These are phyloP conservation scores for Strobilomyces dryophilus DNA, from an alignment of 768 basidiomycete genomes.

Conservation along the genomic window DNA sequence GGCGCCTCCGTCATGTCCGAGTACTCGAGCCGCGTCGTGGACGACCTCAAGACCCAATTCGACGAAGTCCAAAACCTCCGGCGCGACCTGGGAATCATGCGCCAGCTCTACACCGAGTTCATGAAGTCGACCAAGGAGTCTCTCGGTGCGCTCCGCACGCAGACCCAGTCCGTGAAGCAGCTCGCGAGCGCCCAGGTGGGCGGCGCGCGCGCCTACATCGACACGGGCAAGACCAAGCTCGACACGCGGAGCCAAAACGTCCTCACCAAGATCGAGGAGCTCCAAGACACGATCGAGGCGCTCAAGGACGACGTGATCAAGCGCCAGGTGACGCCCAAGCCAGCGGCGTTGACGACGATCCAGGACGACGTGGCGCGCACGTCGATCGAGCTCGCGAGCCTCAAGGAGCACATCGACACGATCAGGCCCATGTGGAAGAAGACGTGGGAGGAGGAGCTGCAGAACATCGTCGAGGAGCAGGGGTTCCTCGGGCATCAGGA, in stretches of 20 bases:
- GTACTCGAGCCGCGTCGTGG: constrained; percentile 67
- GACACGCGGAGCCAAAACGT: constrained; percentile 86
- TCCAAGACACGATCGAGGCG: constrained; percentile 86
- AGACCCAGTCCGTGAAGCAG: constrained; percentile 86
- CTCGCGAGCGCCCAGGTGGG: constrained; percentile 79
- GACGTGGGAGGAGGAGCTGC: constrained; percentile 96
- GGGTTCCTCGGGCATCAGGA: constrained; percentile 91
- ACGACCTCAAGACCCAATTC: constrained; percentile 86
- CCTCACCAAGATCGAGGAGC: constrained; percentile 87
- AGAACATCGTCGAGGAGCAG: constrained; percentile 96
- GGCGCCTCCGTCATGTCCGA: constrained; percentile 73
- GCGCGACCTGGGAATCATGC: constrained; percentile 88
- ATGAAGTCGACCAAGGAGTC: constrained; percentile 88
- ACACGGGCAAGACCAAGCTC: constrained; percentile 89
- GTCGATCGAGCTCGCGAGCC: constrained; percentile 64
- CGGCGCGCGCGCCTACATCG: constrained; percentile 83
- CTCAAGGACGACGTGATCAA: constrained; percentile 90
- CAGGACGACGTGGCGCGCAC: constrained; percentile 67
- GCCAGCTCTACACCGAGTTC: constrained; percentile 93
- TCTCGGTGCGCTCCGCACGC: constrained; percentile 68
- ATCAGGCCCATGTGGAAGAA: constrained; percentile 98
- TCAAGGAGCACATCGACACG: constrained; percentile 82
- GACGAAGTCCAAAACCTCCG: constrained; percentile 94
- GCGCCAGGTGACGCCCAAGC: constrained; percentile 81
- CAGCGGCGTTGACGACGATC: constrained; percentile 63